Evolutionary conservation across 805 yeast species (phyloP).

Genomic region (Jamesozyma hellenica): DNA sequence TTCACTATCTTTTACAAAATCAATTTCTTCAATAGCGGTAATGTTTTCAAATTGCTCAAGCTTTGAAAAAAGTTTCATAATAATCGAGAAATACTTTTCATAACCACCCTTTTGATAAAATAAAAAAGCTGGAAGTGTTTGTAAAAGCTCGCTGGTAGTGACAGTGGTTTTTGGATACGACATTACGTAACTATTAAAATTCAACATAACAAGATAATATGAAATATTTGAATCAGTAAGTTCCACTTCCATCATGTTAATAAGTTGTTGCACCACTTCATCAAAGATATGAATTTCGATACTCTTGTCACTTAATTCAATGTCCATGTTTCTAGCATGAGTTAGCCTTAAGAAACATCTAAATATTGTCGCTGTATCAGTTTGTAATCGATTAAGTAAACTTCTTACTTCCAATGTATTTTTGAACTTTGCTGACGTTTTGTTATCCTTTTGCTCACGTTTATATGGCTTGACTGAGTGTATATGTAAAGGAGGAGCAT

Average conservation of each 20-base stretch:
- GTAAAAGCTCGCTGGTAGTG: slow-evolving; percentile 23
- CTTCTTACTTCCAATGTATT: slow-evolving; percentile 50
- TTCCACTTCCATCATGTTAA: slow-evolving; percentile 17
- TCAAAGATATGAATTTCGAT: slow-evolving; percentile 35
- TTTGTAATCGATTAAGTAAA: slow-evolving; percentile 40
- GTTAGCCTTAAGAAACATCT: slow-evolving; percentile 37
- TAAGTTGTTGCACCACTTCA: slow-evolving; percentile 22
- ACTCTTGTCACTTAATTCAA: slow-evolving; percentile 29
- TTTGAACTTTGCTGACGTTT: slow-evolving; percentile 49
- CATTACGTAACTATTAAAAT: slow-evolving; percentile 30
- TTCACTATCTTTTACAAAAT: slow-evolving; percentile 30
- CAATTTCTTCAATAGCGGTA: slow-evolving; percentile 29
- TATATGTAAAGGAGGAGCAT: slow-evolving; percentile 34
- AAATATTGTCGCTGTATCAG: slow-evolving; percentile 34
- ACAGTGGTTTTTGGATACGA: slow-evolving; percentile 26
- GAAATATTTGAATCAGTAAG: slow-evolving; percentile 16
- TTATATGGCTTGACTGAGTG: slow-evolving; percentile 35
- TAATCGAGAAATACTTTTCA: slow-evolving; percentile 15
- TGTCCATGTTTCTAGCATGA: slow-evolving; percentile 31
- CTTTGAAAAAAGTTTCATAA: slow-evolving; percentile 16
- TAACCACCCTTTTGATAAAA: slow-evolving; percentile 46
- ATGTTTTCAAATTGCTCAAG: slow-evolving; percentile 19
- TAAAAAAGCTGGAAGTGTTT: slow-evolving; percentile 35
- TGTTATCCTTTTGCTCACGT: slow-evolving; percentile 30
- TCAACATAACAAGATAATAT: slow-evolving; percentile 30